Conservation (phyloP, 2,329 filamentous ascomycete species). For the Mollisiaceae sp. region DNA sequence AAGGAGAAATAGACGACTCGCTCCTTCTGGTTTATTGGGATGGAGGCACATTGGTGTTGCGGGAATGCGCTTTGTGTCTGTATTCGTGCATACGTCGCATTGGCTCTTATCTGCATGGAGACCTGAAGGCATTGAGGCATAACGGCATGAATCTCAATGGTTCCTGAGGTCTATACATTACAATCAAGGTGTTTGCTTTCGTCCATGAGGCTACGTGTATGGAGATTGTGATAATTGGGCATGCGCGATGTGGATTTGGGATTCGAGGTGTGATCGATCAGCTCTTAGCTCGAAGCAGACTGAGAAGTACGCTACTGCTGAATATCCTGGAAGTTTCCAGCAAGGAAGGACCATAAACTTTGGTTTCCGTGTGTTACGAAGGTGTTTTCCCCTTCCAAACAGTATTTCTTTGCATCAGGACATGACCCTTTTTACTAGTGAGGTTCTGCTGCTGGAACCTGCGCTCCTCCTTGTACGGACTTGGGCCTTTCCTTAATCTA, state of each 20-base stretch:
- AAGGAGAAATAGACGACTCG: slow-evolving; percentile 80
- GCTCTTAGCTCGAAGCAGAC: neutral
- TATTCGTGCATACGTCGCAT: slow-evolving; percentile 36
- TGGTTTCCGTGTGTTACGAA: too few relatives aligned
- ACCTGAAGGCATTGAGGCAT: slow-evolving; percentile 35
- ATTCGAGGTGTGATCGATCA: neutral
- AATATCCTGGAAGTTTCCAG: neutral
- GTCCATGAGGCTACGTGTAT: neutral
- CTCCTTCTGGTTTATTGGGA: slow-evolving; percentile 25
- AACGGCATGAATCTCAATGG: slow-evolving; percentile 34
- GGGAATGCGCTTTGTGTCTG: slow-evolving; percentile 39
- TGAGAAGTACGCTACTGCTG: neutral
- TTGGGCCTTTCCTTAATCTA: too few relatives aligned
- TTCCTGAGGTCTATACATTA: slow-evolving; percentile 36
- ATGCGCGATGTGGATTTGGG: neutral
- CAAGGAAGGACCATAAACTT: neutral
- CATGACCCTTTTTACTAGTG: too few relatives aligned
- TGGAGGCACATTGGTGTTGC: slow-evolving; percentile 25
- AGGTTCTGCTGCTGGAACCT: too few relatives aligned
- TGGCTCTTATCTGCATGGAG: slow-evolving; percentile 37
- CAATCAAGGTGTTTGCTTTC: slow-evolving; percentile 39
- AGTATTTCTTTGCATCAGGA: too few relatives aligned
- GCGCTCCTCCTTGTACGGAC: too few relatives aligned
- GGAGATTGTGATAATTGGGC: neutral
- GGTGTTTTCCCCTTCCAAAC: too few relatives aligned